These are phyloP conservation scores for Boletus bicolor DNA, from an alignment of 768 basidiomycete species.

Conservation along the genomic window DNA sequence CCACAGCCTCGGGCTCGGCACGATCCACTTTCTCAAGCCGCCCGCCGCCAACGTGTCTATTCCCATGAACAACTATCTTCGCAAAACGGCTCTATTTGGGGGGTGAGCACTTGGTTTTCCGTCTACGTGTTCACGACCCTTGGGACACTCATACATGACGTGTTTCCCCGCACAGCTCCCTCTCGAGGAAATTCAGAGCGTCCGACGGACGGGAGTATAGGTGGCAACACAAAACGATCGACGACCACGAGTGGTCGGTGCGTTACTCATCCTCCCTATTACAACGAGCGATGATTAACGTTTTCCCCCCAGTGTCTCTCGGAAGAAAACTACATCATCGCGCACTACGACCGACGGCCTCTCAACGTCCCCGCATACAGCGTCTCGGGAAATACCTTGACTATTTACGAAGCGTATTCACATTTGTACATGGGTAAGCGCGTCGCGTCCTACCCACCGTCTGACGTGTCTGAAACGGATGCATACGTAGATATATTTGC, in stretches of 20 bases:
- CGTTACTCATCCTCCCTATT: slow-evolving; percentile 29
- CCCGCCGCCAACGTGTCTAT: slow-evolving; percentile 39
- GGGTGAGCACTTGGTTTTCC: slow-evolving; percentile 42
- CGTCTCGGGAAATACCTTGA: slow-evolving; percentile 61
- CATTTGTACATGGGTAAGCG: slow-evolving; percentile 52
- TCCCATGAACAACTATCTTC: slow-evolving; percentile 63
- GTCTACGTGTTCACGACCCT: background rate
- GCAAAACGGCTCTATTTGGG: slow-evolving; percentile 61
- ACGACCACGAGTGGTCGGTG: slow-evolving; percentile 75
- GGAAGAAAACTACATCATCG: slow-evolving; percentile 53
- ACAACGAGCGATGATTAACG: slow-evolving; percentile 4
- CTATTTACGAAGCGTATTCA: slow-evolving; percentile 53
- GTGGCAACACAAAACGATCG: slow-evolving; percentile 56
- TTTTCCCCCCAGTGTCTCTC: slow-evolving; percentile 47
- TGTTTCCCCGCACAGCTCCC: slow-evolving; percentile 41
- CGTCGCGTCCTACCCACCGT: background rate
- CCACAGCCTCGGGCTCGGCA: slow-evolving; percentile 56
- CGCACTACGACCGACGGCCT: slow-evolving; percentile 62
- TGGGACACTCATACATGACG: background rate
- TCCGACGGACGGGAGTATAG: slow-evolving; percentile 69
- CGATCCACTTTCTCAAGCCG: slow-evolving; percentile 48
- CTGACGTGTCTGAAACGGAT: slow-evolving; percentile 1
- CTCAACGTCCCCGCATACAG: slow-evolving; percentile 52
- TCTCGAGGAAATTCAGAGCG: slow-evolving; percentile 64
- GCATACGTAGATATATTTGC: slow-evolving; percentile 48